phyloP scores from a whole-genome alignment of 495 filamentous ascomycete species.

The Penicillium riverlandense region DNA sequence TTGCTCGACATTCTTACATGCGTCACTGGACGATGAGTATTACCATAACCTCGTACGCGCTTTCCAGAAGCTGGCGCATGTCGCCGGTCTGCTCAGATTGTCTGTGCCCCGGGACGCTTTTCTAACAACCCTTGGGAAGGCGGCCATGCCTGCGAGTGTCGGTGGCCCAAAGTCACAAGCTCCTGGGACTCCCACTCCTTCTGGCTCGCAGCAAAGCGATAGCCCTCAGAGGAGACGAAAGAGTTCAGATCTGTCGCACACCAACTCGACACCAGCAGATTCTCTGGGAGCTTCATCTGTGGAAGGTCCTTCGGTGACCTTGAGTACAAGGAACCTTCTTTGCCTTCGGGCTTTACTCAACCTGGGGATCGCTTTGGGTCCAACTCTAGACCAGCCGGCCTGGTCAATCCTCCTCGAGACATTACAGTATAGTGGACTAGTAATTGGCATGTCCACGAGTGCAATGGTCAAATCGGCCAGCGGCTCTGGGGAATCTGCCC shows the following conservation, averaged over 20 bases:
- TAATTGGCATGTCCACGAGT: slow-evolving; percentile 55
- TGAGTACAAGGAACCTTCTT: slow-evolving; percentile 83
- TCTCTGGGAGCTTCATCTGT: slow-evolving; percentile 8
- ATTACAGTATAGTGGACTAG: slow-evolving; percentile 80
- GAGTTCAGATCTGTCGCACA: slow-evolving; percentile 14
- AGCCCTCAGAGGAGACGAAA: slow-evolving; percentile 34
- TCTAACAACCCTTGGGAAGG: slow-evolving; percentile 85
- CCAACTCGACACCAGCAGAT: slow-evolving; percentile 14
- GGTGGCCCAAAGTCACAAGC: slow-evolving; percentile 29
- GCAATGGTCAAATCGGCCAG: slow-evolving; percentile 24
- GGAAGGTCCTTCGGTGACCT: slow-evolving; percentile 33
- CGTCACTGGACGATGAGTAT: slow-evolving; percentile 86
- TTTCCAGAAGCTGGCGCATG: slow-evolving; percentile 93
- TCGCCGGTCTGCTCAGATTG: slow-evolving; percentile 79
- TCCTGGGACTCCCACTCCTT: slow-evolving; percentile 1
- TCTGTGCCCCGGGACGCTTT: slow-evolving; percentile 88
- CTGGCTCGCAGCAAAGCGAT: slow-evolving; percentile 16
- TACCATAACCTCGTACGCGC: slow-evolving; percentile 89
- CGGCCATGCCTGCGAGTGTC: slow-evolving; percentile 75
- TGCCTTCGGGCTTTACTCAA: slow-evolving; percentile 88
- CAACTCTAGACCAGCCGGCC: slow-evolving; percentile 66
- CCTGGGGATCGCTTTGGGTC: slow-evolving; percentile 87
- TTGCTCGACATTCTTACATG: slow-evolving; percentile 90
- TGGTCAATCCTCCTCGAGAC: slow-evolving; percentile 91
- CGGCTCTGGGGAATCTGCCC: slow-evolving; percentile 20